Conservation (phyloP, 225 moss, liverwort and hornwort species). For the Pleurozium schreberi region DNA sequence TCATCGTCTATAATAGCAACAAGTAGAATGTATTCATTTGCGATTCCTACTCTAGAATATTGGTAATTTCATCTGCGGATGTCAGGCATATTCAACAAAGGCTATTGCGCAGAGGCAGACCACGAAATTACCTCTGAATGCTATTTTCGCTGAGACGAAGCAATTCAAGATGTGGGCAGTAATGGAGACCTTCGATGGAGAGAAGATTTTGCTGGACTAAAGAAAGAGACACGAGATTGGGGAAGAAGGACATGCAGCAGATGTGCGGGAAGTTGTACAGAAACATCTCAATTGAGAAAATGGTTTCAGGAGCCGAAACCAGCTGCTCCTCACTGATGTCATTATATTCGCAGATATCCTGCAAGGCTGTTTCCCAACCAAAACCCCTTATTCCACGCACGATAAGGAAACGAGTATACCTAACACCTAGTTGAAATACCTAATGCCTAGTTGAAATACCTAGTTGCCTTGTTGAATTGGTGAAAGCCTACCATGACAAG, state of each 20-base stretch:
- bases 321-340: slow-evolving; percentile 92
- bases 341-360: slow-evolving; percentile 94
- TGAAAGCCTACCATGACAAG: not conserved
- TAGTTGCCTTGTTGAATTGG: not conserved
- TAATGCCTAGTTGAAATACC: not conserved
- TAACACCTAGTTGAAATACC: not conserved
- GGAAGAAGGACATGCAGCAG: slow-evolving; percentile 98
- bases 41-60: not conserved
- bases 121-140: slow-evolving; percentile 59
- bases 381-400: slow-evolving; percentile 5
- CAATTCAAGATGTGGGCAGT: slow-evolving; percentile 78
- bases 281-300: slow-evolving; percentile 88
- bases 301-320: slow-evolving; percentile 64
- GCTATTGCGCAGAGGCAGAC: not conserved
- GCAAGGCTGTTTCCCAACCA: slow-evolving; percentile 58
- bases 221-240: slow-evolving; percentile 85
- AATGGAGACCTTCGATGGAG: slow-evolving; percentile 86
- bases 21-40: not conserved
- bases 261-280: slow-evolving; percentile 88
- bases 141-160: slow-evolving; percentile 90
- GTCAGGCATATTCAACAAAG: not conserved
- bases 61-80: not conserved
- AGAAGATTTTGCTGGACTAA: slow-evolving; percentile 85
- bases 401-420: not conserved
- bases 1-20: not conserved